Evolutionary conservation across 306 rosid species (phyloP).

Genomic region (Vicia sativa): DNA sequence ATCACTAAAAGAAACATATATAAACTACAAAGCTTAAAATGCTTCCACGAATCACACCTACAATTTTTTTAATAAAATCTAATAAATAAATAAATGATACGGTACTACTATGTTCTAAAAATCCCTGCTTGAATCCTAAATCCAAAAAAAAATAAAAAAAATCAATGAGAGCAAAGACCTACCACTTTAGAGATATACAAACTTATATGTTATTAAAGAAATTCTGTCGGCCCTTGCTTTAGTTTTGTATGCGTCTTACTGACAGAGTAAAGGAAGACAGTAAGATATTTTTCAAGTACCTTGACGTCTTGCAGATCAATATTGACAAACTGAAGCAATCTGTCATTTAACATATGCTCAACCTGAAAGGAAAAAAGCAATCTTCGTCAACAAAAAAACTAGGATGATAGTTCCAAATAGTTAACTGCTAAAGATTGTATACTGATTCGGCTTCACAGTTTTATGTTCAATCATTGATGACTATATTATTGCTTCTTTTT

Average conservation of each 20-base stretch:
- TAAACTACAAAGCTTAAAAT: constrained; percentile 22
- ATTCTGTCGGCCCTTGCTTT: no score
- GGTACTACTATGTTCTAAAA: constrained; percentile 12
- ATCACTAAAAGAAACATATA: constrained; percentile 22
- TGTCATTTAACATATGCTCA: constrained; percentile 97
- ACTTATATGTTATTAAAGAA: no score
- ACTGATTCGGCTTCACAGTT: constrained; percentile 9
- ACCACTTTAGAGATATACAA: no score
- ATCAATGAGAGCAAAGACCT: no score
- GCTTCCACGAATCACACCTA: constrained; percentile 28
- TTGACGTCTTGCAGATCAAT: constrained; percentile 96
- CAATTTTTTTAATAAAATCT: background rate
- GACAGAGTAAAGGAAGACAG: constrained; percentile 16
- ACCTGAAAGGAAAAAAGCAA: constrained; percentile 59
- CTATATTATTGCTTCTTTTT: background rate
- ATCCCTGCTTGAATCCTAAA: constrained; percentile 23
- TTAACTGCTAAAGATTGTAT: constrained; percentile 19
- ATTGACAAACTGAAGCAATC: constrained; percentile 92
- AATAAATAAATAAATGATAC: constrained; percentile 11
- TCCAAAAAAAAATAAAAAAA: no score
- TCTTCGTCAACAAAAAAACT: constrained; percentile 40
- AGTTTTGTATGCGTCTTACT: constrained; percentile 16
- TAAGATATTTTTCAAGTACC: constrained; percentile 50
- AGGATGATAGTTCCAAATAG: constrained; percentile 30
- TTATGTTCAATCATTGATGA: constrained; percentile 17